Percentiles rank a stretch among this genome's conserved stretches.
Evolutionary conservation across 805 yeast species (phyloP).

Genomic region (Cyberlindnera misumaiensis): DNA sequence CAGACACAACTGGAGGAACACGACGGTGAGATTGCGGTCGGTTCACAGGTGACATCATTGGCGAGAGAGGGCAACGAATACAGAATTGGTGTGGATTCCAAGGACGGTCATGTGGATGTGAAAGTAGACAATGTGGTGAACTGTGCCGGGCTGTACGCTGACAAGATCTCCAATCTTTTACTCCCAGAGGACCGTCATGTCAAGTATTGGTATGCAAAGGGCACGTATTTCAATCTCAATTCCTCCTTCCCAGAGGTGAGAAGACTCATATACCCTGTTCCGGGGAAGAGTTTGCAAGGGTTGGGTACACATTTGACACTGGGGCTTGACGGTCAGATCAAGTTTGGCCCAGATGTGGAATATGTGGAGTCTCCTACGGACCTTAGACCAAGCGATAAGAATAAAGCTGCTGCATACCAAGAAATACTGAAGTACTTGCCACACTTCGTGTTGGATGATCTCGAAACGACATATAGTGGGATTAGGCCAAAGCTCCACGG

Average conservation of each 20-base stretch:
- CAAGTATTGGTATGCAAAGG: conserved; percentile 69
- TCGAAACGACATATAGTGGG: conserved; percentile 70
- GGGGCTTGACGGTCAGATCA: conserved; percentile 70
- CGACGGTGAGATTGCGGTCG: conserved; percentile 59
- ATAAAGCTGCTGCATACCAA: conserved; percentile 46
- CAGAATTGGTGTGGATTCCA: conserved; percentile 23
- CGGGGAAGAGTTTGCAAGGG: conserved; percentile 63
- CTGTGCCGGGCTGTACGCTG: conserved; percentile 76
- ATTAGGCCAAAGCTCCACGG: conserved; percentile 72
- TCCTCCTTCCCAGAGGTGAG: conserved; percentile 41
- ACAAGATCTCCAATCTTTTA: conserved; percentile 60
- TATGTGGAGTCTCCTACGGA: conserved; percentile 53
- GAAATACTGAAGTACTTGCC: conserved; percentile 64
- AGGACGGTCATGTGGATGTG: conserved; percentile 33
- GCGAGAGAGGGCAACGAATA: conserved; percentile 24
- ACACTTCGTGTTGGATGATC: conserved; percentile 38
- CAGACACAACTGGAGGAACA: conserved; percentile 46
- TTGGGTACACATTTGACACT: conserved; percentile 85
- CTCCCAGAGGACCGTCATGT: conserved; percentile 56
- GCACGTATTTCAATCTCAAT: conserved; percentile 65
- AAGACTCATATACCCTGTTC: conserved; percentile 72
- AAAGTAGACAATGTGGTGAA: conserved; percentile 58
- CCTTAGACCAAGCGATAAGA: conserved; percentile 40
- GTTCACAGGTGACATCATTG: conserved; percentile 46
- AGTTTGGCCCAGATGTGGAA: conserved; percentile 87